Conservation (phyloP, 768 basidiomycete species). For the Nevesoporus exiguus region DNA sequence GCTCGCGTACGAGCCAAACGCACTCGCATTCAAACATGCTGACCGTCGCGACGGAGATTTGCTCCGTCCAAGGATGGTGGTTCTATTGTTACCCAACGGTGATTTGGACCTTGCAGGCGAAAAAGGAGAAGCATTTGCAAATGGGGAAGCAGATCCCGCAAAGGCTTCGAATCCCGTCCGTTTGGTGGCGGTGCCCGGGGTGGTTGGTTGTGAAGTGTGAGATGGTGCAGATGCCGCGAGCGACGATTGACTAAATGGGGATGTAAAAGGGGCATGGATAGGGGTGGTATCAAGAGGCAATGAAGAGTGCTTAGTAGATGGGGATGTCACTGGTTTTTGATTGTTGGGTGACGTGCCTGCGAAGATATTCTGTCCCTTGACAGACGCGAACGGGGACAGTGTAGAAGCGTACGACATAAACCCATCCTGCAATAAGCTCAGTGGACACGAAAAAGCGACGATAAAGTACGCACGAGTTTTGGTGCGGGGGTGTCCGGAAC, state of each 20-base stretch:
- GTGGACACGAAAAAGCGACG: conserved; percentile 9
- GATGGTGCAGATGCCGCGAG: conserved; percentile 20
- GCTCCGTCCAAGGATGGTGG: conserved; percentile 34
- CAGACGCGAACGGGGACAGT: conserved; percentile 68
- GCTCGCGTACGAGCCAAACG: conserved; percentile 61
- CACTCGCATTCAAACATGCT: conserved; percentile 40
- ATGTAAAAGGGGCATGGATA: conserved; percentile 20
- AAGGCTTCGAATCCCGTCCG: conserved; percentile 59
- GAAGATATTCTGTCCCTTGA: conserved; percentile 64
- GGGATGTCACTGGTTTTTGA: conserved; percentile 32
- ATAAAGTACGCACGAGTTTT: conserved; percentile 43
- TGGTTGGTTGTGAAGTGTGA: conserved; percentile 17
- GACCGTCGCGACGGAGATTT: conserved; percentile 55
- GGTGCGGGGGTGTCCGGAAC: conserved; percentile 31
- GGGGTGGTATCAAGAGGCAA: conserved; percentile 22
- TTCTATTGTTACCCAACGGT: conserved; percentile 36
- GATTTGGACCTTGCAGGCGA: conserved; percentile 46
- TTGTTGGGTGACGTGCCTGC: conserved; percentile 18
- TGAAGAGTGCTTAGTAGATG: conserved; percentile 18
- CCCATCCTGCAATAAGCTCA: conserved; percentile 45
- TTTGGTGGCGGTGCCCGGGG: conserved; percentile 41
- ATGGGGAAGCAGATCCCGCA: conserved; percentile 49
- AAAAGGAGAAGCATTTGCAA: conserved; percentile 38
- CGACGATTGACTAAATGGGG: conserved; percentile 20
- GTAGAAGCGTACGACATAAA: conserved; percentile 80